Evolutionary conservation across 352 stramenopile genomes (phyloP).

Genomic region (Globisporangium iwayamae): DNA sequence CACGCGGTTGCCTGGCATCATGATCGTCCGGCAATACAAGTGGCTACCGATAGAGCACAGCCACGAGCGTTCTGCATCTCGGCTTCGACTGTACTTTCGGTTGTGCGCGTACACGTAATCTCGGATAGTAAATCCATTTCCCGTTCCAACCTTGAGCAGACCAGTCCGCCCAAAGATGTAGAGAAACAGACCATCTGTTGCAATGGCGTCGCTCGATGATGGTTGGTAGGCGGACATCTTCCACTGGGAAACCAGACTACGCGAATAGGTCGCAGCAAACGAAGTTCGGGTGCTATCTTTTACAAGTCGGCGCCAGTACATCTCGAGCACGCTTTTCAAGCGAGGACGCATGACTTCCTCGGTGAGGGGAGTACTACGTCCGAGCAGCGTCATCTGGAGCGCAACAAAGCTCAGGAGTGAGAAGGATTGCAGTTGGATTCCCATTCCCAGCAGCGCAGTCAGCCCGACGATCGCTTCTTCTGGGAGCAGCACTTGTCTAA

Average conservation of each 20-base stretch:
- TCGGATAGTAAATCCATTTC: slow-evolving; percentile 52
- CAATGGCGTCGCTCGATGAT: slow-evolving; percentile 65
- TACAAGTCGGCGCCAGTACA: slow-evolving; percentile 27
- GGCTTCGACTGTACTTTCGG: slow-evolving; percentile 44
- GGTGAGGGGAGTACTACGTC: slow-evolving; percentile 18
- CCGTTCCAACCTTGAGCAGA: slow-evolving; percentile 70
- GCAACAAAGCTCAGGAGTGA: slow-evolving; percentile 42
- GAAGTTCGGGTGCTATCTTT: slow-evolving; percentile 20
- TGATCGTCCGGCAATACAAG: slow-evolving; percentile 72
- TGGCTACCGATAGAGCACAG: slow-evolving; percentile 58
- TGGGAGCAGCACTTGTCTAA: slow-evolving; percentile 12
- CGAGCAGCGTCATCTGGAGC: slow-evolving; percentile 29
- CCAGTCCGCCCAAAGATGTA: slow-evolving; percentile 66
- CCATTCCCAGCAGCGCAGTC: slow-evolving; percentile 42
- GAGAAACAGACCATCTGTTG: slow-evolving; percentile 60
- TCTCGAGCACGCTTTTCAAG: slow-evolving; percentile 26
- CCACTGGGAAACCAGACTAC: slow-evolving; percentile 59
- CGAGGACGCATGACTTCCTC: slow-evolving; percentile 14
- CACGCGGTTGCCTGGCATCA: slow-evolving; percentile 59
- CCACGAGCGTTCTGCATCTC: slow-evolving; percentile 74
- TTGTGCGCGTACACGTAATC: slow-evolving; percentile 75
- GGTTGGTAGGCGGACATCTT: slow-evolving; percentile 60
- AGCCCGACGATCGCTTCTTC: slow-evolving; percentile 30
- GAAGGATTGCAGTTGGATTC: slow-evolving; percentile 64
- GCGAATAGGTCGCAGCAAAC: slow-evolving; percentile 52